Percentiles rank a stretch among this genome's conserved stretches.
phyloP scores from a whole-genome alignment of 2,329 filamentous ascomycete genomes.

The Botrytis cinerea region DNA sequence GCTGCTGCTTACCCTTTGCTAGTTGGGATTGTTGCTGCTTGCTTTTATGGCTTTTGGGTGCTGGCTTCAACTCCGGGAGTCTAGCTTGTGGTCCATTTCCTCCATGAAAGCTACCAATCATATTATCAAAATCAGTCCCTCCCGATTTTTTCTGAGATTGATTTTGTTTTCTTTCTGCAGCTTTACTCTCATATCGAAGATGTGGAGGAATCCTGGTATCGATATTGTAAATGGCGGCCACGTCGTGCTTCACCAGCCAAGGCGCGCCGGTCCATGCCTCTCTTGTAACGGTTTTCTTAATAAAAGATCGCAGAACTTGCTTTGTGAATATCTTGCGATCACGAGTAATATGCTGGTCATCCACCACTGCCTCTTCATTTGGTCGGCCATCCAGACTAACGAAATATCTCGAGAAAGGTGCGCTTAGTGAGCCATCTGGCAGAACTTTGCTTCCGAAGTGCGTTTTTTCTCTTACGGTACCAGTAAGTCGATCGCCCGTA shows the following conservation, averaged over 20 bases:
- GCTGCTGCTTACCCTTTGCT: constrained; percentile 45
- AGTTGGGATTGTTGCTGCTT: constrained; percentile 52
- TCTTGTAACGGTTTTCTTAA: constrained; percentile 89
- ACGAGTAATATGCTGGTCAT: constrained; percentile 78
- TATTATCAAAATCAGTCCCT: constrained; percentile 41
- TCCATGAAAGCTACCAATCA: constrained; percentile 41
- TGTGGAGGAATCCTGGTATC: constrained; percentile 83
- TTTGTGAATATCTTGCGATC: constrained; percentile 95
- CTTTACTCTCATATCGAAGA: constrained; percentile 77
- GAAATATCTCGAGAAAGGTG: constrained; percentile 77
- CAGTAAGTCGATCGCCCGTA: constrained; percentile 69
- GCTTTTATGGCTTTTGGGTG: constrained; percentile 67
- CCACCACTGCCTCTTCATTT: constrained; percentile 74
- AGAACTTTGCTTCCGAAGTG: constrained; percentile 65
- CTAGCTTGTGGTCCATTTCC: constrained; percentile 52
- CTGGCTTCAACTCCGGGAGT: constrained; percentile 73
- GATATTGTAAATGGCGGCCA: constrained; percentile 83
- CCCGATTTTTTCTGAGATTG: constrained; percentile 60
- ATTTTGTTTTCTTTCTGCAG: constrained; percentile 73
- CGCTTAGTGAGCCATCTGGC: constrained; percentile 68
- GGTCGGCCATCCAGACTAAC: constrained; percentile 71
- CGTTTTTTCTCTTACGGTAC: constrained; percentile 82
- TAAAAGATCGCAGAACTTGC: constrained; percentile 86
- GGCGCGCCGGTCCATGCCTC: constrained; percentile 96
- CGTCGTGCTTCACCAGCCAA: constrained; percentile 87